Evolutionary conservation across 129 eudicot genomes (phyloP).

Genomic region (Artemisia annua): DNA sequence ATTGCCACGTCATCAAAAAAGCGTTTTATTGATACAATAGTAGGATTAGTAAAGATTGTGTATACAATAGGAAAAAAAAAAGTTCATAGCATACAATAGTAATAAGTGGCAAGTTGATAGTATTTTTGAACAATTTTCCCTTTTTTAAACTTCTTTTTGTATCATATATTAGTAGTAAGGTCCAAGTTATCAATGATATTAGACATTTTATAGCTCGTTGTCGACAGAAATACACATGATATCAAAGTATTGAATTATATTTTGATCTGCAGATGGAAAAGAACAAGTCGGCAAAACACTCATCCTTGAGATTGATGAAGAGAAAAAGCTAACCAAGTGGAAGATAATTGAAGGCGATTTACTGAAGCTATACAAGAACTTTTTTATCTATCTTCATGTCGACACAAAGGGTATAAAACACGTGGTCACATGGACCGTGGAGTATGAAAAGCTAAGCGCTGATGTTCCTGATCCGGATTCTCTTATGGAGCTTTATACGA

Average conservation of each 20-base stretch:
- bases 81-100: no score
- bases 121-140: no score
- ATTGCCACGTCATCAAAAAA: no score
- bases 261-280: not conserved
- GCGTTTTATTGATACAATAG: no score
- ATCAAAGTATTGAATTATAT: not conserved
- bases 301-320: not conserved
- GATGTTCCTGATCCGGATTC: not conserved
- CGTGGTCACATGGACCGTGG: not conserved
- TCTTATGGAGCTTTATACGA: not conserved
- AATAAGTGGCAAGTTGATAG: no score
- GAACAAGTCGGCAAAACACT: not conserved
- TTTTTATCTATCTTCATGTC: not conserved
- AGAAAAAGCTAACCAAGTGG: not conserved
- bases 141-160: no score
- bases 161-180: no score
- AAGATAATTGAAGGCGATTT: not conserved
- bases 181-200: no score
- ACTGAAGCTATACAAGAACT: not conserved
- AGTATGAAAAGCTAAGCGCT: conserved; percentile 1
- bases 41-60: no score
- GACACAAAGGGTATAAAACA: not conserved
- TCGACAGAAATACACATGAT: not conserved
- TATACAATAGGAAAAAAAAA: no score
- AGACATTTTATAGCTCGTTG: no score